Evolutionary conservation across 2,329 filamentous ascomycete genomes (phyloP).

Genomic region (Cladosporium sp.): DNA sequence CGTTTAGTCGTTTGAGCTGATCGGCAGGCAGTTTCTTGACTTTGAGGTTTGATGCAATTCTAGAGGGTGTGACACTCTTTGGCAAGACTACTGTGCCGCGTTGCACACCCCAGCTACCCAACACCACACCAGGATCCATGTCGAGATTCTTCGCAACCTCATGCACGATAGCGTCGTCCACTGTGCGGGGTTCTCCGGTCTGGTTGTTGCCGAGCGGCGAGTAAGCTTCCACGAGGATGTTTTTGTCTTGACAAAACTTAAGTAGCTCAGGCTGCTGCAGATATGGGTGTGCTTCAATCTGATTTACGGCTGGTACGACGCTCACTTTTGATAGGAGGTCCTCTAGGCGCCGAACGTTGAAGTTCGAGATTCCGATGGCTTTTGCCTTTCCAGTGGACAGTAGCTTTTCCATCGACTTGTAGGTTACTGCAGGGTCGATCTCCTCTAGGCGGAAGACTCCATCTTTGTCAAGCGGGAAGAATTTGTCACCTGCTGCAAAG

Average conservation of each 20-base stretch:
- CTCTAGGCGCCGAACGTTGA: slow-evolving; percentile 49
- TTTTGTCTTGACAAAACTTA: slow-evolving; percentile 46
- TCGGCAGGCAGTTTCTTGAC: slow-evolving; percentile 33
- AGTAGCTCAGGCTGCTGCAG: slow-evolving; percentile 54
- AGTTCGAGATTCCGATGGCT: slow-evolving; percentile 78
- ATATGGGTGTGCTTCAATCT: slow-evolving; percentile 67
- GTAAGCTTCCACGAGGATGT: slow-evolving; percentile 52
- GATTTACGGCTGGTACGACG: slow-evolving; percentile 19
- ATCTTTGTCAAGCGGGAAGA: slow-evolving; percentile 44
- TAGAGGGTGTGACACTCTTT: slow-evolving; percentile 38
- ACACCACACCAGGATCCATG: slow-evolving; percentile 41
- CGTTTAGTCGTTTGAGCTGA: slow-evolving; percentile 35
- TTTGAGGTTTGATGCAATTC: slow-evolving; percentile 22
- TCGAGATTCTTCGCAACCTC: slow-evolving; percentile 39
- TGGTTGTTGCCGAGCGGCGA: slow-evolving; percentile 47
- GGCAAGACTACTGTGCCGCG: slow-evolving; percentile 49
- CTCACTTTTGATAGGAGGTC: slow-evolving; percentile 53
- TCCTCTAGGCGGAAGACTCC: slow-evolving; percentile 34
- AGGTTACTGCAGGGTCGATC: slow-evolving; percentile 22
- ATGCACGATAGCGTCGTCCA: slow-evolving; percentile 41
- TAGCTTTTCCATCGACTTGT: slow-evolving; percentile 18
- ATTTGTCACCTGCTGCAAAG: slow-evolving; percentile 15
- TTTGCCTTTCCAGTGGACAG: slow-evolving; percentile 30
- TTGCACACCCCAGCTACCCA: slow-evolving; percentile 47
- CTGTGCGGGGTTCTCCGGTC: slow-evolving; percentile 37